These are phyloP conservation scores for Kwoniella shivajii DNA, from an alignment of 1,284 basidiomycete species.

Conservation along the genomic window DNA sequence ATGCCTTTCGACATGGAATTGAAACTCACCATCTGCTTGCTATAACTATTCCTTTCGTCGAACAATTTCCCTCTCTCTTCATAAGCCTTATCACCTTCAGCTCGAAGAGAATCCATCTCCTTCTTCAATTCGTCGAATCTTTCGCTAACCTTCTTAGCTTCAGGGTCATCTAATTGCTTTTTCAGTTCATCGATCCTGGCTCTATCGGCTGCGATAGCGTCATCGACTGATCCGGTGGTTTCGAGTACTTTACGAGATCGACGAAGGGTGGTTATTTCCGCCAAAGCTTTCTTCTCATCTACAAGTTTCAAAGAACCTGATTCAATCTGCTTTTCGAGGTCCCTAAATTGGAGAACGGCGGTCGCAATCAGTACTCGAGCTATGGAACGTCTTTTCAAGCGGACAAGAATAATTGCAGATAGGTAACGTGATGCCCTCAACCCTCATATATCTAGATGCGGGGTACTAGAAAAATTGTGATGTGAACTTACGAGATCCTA, in stretches of 20 bases:
- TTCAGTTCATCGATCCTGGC: constrained; percentile 76
- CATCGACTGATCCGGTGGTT: constrained; percentile 78
- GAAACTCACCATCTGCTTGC: constrained; percentile 61
- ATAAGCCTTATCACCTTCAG: constrained; percentile 81
- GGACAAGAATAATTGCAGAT: no score
- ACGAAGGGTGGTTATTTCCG: constrained; percentile 76
- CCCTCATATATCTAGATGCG: no score
- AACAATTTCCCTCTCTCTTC: constrained; percentile 80
- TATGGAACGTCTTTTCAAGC: no score
- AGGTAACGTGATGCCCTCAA: no score
- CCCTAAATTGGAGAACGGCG: constrained; percentile 55
- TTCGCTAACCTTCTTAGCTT: constrained; percentile 77
- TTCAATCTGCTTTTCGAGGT: constrained; percentile 85
- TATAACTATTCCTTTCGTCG: constrained; percentile 79
- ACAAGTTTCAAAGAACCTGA: constrained; percentile 89
- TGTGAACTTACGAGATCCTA: constrained; percentile 71
- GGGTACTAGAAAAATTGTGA: neutral
- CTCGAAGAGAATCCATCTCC: constrained; percentile 84
- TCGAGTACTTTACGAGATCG: constrained; percentile 76
- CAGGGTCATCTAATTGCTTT: constrained; percentile 87
- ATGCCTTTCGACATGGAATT: neutral
- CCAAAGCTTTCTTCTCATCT: constrained; percentile 92
- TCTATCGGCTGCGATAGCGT: constrained; percentile 79
- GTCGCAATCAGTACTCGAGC: no score
- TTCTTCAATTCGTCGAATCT: constrained; percentile 79